A percentile compares a stretch with the other conserved stretches of the same genome.
Conservation (phyloP, 495 filamentous ascomycete genomes). For the Hypoxylon cercidicola region DNA sequence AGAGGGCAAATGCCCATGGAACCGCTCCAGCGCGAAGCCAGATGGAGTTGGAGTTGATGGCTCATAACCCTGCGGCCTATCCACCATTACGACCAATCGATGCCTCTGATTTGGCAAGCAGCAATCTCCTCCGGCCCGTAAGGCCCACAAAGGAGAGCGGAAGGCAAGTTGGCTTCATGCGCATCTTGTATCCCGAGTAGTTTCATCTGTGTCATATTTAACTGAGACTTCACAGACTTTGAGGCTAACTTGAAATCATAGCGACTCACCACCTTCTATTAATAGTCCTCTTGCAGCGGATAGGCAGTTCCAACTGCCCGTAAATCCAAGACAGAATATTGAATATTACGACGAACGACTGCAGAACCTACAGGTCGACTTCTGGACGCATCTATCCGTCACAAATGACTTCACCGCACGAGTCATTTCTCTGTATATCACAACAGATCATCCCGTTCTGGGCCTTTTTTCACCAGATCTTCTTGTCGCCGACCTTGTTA, state of each 20-base stretch:
- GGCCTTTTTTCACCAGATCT: conserved; percentile 36
- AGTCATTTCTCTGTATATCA: conserved; percentile 41
- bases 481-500: conserved; percentile 38
- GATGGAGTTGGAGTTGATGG: conserved; percentile 28
- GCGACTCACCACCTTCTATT: not conserved
- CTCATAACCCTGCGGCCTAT: conserved; percentile 13
- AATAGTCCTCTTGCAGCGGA: not conserved
- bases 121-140: conserved; percentile 21
- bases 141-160: not conserved
- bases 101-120: conserved; percentile 14
- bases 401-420: conserved; percentile 31
- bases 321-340: conserved; percentile 8
- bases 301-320: conserved; percentile 17
- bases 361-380: conserved; percentile 20
- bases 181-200: too few species aligned
- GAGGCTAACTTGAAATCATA: not conserved
- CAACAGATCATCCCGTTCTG: conserved; percentile 42
- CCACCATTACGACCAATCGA: conserved; percentile 11
- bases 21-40: not conserved
- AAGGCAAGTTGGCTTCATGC: not conserved
- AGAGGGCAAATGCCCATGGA: not conserved
- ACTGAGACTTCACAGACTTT: too few species aligned
- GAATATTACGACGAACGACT: conserved; percentile 42
- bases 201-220: too few species aligned
- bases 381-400: conserved; percentile 36